Percentiles rank a stretch among this genome's conserved stretches.
These are phyloP conservation scores for Leishmania major DNA, from an alignment of 208 protist genomes.

Conservation along the genomic window DNA sequence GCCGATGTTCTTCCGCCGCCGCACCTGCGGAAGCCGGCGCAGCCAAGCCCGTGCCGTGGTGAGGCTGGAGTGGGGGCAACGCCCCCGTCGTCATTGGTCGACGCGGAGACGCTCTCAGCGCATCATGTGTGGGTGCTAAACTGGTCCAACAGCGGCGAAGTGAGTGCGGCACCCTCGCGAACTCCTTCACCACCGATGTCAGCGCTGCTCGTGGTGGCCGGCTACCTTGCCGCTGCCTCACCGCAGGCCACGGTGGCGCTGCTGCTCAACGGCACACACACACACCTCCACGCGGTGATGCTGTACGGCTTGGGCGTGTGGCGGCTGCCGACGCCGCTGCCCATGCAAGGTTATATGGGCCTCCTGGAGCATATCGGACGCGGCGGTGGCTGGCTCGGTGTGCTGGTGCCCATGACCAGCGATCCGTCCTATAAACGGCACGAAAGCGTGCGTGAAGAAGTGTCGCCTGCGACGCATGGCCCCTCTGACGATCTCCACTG, in stretches of 20 bases:
- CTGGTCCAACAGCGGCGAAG: conserved; percentile 7
- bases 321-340: conserved; percentile 47
- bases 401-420: conserved; percentile 15
- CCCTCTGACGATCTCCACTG: conserved; percentile 52
- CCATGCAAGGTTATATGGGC: conserved; percentile 27
- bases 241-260: conserved; percentile 41
- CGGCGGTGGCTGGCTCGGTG: conserved; percentile 59
- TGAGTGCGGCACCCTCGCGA: background rate
- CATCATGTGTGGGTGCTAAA: conserved; percentile 76
- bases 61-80: background rate
- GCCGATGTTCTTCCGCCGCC: conserved; percentile 17
- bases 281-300: conserved; percentile 61
- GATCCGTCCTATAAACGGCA: background rate
- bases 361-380: conserved; percentile 42
- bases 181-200: conserved; percentile 24
- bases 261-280: conserved; percentile 59
- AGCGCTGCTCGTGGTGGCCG: conserved; percentile 56
- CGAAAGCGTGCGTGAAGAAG: background rate
- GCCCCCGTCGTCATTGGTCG: background rate
- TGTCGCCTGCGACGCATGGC: background rate
- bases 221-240: conserved; percentile 63
- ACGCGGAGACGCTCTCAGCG: conserved; percentile 36
- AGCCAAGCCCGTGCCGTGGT: background rate
- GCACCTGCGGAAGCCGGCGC: conserved; percentile 10
- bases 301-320: conserved; percentile 64